These are phyloP conservation scores for Cladophialophora yegresii DNA, from an alignment of 2,329 filamentous ascomycete genomes.

Conservation along the genomic window DNA sequence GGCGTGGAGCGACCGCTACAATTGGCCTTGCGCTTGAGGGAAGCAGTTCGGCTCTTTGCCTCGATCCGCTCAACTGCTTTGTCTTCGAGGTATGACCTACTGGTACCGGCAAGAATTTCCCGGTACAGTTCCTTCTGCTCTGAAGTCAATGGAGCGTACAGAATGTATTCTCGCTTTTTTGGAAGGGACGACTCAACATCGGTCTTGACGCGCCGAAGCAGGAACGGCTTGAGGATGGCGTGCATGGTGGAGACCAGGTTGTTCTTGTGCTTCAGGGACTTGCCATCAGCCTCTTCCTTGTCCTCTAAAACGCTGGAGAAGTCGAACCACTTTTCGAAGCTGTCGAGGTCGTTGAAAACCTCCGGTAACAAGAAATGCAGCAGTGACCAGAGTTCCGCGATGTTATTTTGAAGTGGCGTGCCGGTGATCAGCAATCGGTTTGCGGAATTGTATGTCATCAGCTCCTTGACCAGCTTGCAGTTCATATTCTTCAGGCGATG, in stretches of 20 bases:
- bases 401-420: constrained; percentile 92
- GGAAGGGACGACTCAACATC: constrained; percentile 91
- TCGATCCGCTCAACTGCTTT: constrained; percentile 55
- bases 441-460: constrained; percentile 84
- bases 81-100: constrained; percentile 52
- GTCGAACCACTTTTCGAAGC: constrained; percentile 95
- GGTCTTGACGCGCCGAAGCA: constrained; percentile 84
- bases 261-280: constrained; percentile 71
- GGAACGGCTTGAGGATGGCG: constrained; percentile 84
- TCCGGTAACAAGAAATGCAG: constrained; percentile 90
- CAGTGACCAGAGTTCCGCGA: constrained; percentile 91
- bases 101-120: constrained; percentile 77
- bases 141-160: constrained; percentile 87
- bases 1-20: constrained; percentile 50
- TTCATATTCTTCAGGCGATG: constrained; percentile 98
- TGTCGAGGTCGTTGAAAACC: constrained; percentile 89
- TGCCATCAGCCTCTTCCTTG: constrained; percentile 71
- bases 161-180: constrained; percentile 92
- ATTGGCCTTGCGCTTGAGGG: constrained; percentile 60
- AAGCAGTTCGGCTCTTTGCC: constrained; percentile 48
- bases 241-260: constrained; percentile 86
- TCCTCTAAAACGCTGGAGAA: constrained; percentile 90
- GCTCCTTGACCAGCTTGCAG: constrained; percentile 82
- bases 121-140: constrained; percentile 92
- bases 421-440: constrained; percentile 92